Conservation (phyloP, 2,329 filamentous ascomycete species). For the Cercospora sojina region DNA sequence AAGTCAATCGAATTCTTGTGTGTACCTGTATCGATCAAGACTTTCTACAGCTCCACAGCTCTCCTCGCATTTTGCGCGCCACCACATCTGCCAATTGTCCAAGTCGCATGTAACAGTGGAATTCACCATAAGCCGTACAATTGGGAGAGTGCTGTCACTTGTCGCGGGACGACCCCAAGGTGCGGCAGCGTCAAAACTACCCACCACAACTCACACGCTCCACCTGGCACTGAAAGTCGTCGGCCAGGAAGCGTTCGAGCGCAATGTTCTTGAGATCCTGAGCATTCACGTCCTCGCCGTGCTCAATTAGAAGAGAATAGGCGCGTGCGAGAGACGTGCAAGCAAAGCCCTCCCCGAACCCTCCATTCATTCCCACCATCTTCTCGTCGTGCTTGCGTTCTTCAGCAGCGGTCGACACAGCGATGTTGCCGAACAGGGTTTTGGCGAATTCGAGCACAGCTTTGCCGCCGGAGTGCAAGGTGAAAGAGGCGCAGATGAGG, state of each 20-base stretch:
- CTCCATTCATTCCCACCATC: slow-evolving; percentile 18
- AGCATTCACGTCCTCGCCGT: slow-evolving; percentile 16
- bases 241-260: slow-evolving; percentile 12
- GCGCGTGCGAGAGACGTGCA: slow-evolving; percentile 18
- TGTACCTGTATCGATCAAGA: neutral
- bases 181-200: neutral
- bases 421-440: slow-evolving; percentile 11
- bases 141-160: neutral
- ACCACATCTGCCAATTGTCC: neutral
- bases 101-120: neutral
- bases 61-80: neutral
- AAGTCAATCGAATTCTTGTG: neutral
- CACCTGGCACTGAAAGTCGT: slow-evolving; percentile 13
- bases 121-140: neutral
- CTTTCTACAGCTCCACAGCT: neutral
- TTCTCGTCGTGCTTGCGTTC: slow-evolving; percentile 20
- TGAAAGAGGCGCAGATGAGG: slow-evolving; percentile 13
- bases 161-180: neutral
- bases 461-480: slow-evolving; percentile 19
- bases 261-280: slow-evolving; percentile 17
- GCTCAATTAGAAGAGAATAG: slow-evolving; percentile 15
- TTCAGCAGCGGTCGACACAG: slow-evolving; percentile 7
- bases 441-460: slow-evolving; percentile 17
- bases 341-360: slow-evolving; percentile 15
- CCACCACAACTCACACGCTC: slow-evolving; percentile 2